phyloP scores from a whole-genome alignment of 2,329 filamentous ascomycete genomes.

The Ascochyta lentis region DNA sequence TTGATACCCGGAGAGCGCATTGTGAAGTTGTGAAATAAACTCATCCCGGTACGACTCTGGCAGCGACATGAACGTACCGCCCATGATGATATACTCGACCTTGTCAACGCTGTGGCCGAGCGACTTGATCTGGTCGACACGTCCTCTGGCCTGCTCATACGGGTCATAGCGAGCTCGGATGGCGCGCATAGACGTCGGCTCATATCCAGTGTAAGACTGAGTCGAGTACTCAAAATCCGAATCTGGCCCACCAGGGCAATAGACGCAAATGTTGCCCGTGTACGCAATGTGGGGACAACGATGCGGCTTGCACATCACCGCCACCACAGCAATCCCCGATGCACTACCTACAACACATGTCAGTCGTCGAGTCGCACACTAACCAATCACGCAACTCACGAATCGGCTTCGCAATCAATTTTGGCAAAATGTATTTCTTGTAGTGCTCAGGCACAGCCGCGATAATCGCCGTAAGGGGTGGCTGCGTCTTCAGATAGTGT shows the following conservation, averaged over 20 bases:
- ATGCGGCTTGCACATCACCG: slow-evolving; percentile 99
- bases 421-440: slow-evolving; percentile 98
- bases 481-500: slow-evolving; percentile 85
- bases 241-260: slow-evolving; percentile 95
- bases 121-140: slow-evolving; percentile 95
- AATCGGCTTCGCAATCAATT: slow-evolving; percentile 96
- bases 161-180: slow-evolving; percentile 97
- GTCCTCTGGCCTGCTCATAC: slow-evolving; percentile 93
- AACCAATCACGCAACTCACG: slow-evolving; percentile 58
- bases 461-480: slow-evolving; percentile 94
- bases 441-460: slow-evolving; percentile 99
- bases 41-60: slow-evolving; percentile 86
- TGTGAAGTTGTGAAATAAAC: slow-evolving; percentile 95
- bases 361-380: not conserved
- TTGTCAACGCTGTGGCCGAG: slow-evolving; percentile 98
- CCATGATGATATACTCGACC: slow-evolving; percentile 99
- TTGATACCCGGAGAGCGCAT: slow-evolving; percentile 94
- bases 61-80: slow-evolving; percentile 98
- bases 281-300: slow-evolving; percentile 97
- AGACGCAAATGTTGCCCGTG: slow-evolving; percentile 98
- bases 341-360: slow-evolving; percentile 71
- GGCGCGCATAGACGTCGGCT: slow-evolving; percentile 97
- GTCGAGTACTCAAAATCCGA: slow-evolving; percentile 99
- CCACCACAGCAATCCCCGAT: slow-evolving; percentile 95
- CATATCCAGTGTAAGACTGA: slow-evolving; percentile 97